A percentile compares a stretch with the other conserved stretches of the same genome.
Conservation (phyloP, 2,329 filamentous ascomycete species). For the Cytospora paraplurivora region DNA sequence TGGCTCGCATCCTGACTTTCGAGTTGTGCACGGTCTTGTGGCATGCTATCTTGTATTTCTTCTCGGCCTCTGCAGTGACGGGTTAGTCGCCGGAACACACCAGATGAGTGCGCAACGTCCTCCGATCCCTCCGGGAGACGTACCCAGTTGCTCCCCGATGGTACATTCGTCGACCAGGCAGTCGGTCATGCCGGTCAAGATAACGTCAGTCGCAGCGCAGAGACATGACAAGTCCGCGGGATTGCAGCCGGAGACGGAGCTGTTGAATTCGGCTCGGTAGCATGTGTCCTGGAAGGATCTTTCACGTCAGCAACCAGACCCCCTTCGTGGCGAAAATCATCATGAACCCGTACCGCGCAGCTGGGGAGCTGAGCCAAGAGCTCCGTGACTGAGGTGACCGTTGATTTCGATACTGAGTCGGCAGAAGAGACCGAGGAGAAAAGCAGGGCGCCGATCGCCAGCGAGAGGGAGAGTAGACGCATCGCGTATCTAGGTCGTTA, state of each 20-base stretch:
- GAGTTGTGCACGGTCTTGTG: constrained; percentile 21
- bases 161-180: constrained; percentile 15
- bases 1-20: constrained; percentile 22
- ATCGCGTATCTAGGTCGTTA: constrained; percentile 7
- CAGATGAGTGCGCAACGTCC: neutral
- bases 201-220: constrained; percentile 2
- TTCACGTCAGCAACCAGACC: constrained; percentile 7
- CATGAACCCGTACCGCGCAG: constrained; percentile 19
- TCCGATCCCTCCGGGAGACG: neutral
- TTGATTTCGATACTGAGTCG: neutral
- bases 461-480: constrained; percentile 18
- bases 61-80: constrained; percentile 24
- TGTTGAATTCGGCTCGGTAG: constrained; percentile 8
- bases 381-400: constrained; percentile 6
- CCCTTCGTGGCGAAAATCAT: neutral
- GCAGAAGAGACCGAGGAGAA: constrained; percentile 10
- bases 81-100: neutral
- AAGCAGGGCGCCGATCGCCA: constrained; percentile 18
- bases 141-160: constrained; percentile 16
- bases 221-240: constrained; percentile 22
- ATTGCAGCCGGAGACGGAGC: constrained; percentile 18
- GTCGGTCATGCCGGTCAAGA: neutral
- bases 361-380: constrained; percentile 10
- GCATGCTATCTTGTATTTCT: constrained; percentile 26
- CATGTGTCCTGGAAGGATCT: constrained; percentile 15